Base-by-base conservation (phyloP, 352 stramenopile species). In the Globisporangium cederbergense region DNA sequence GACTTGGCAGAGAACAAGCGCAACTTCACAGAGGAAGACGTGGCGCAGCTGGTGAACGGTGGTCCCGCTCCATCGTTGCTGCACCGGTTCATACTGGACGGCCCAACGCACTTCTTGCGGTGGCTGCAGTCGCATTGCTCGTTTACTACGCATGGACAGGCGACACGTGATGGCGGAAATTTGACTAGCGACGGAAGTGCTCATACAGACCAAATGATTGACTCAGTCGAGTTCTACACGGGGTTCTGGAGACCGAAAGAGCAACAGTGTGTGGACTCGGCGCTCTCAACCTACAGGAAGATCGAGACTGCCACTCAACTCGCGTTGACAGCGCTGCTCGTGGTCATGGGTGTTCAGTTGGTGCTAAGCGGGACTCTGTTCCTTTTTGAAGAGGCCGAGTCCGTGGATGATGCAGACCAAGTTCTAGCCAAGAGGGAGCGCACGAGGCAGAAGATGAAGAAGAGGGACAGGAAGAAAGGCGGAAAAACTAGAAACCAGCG, bases 81-180 rank as follows among this genome's bases (percentile, higher is more conserved):
- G 25, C 78, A 88, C 11, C 69, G 78, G 10, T 85, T 88, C 50
- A 53, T 82, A 6, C 66, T 85, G 22, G 78, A 89, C 50, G 76
- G 69, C 4, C 78, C 77, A 6, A 63, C 66, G 52, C 64, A 63
- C 53, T 89, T 86, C 34, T 64, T 89, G 2, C 60, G 62, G 2
- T 85, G 75, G 75, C 32, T 89, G 10, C 53, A 70, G 28, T 10
- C 18, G 0, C 65, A 71, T 25, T 89, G 80, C 28, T 28, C 46
- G 0, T 50, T 22, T 18, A 16, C 47, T 20, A 11, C 40, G 9
- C 30, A n/a, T 6, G 22, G 7, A n/a, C 2, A 25, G 40, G 43
- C 6, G 22, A 45, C 22, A 42, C n/a, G 1, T n/a, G 32, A 1
- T 11, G 67, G 36, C 20, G 28, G 18, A 0, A 32, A 25, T 30